phyloP scores from a whole-genome alignment of 2,329 filamentous ascomycete species.

The Nakataea oryzae region DNA sequence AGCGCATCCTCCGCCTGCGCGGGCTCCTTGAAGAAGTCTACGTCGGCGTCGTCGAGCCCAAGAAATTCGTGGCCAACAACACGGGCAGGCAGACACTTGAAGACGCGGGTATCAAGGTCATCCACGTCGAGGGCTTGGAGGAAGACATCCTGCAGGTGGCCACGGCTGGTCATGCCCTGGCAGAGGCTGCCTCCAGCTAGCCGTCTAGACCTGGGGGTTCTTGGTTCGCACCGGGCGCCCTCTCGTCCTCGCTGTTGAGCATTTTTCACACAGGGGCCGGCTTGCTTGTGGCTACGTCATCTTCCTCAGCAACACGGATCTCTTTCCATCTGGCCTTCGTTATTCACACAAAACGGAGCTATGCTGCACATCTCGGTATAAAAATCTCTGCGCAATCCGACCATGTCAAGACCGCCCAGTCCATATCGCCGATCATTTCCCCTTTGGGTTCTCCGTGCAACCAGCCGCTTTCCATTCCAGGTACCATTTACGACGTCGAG shows the following conservation, averaged over 20 bases:
- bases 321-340: neutral
- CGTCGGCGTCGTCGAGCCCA: constrained; percentile 79
- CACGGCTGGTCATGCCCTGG: constrained; percentile 60
- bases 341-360: neutral
- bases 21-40: constrained; percentile 66
- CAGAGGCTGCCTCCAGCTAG: neutral
- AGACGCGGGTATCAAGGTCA: constrained; percentile 61
- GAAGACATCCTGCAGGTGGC: constrained; percentile 72
- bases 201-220: neutral
- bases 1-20: constrained; percentile 59
- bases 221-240: no score
- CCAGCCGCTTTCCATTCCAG: neutral
- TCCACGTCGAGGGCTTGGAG: constrained; percentile 66
- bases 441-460: neutral
- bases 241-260: neutral
- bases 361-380: no score
- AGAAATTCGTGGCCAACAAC: constrained; percentile 80
- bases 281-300: no score
- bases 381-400: neutral
- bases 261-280: no score
- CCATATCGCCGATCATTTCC: neutral
- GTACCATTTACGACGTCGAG: neutral
- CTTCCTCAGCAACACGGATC: neutral
- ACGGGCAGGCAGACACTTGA: constrained; percentile 61
- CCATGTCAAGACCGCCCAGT: neutral